Conservation (phyloP, 345 rosid genomes). For the Luvunga scandens region DNA sequence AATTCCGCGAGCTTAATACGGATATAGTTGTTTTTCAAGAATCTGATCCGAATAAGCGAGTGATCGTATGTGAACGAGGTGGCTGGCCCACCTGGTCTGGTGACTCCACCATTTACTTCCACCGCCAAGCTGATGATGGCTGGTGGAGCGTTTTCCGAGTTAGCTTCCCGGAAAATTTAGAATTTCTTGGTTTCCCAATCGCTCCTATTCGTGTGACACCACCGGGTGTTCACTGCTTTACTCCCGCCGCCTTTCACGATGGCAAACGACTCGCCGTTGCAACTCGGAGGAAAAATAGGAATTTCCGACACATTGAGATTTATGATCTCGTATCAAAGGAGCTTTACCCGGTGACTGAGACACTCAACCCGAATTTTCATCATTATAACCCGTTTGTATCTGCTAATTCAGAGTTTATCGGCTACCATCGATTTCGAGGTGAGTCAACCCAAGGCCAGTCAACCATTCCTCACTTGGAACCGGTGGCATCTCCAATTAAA, state of each 20-base stretch:
- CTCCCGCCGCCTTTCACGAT: slow-evolving; percentile 73
- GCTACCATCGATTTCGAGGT: slow-evolving; percentile 85
- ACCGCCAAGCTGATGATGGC: slow-evolving; percentile 75
- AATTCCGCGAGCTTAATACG: slow-evolving; percentile 66
- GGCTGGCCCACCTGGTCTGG: slow-evolving; percentile 91
- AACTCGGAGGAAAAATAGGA: slow-evolving; percentile 50
- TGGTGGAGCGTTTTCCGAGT: slow-evolving; percentile 89
- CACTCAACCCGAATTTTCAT: slow-evolving; percentile 59
- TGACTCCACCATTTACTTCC: slow-evolving; percentile 69
- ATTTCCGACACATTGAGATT: slow-evolving; percentile 67
- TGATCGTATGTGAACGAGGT: slow-evolving; percentile 51
- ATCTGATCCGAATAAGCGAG: slow-evolving; percentile 49
- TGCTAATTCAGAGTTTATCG: slow-evolving; percentile 41
- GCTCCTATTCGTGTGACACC: slow-evolving; percentile 67
- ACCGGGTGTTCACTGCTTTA: slow-evolving; percentile 85
- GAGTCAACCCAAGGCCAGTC: slow-evolving; percentile 49
- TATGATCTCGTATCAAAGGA: slow-evolving; percentile 40
- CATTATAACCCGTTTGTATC: slow-evolving; percentile 86
- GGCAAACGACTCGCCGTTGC: slow-evolving; percentile 64
- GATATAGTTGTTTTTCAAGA: slow-evolving; percentile 58
- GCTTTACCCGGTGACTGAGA: slow-evolving; percentile 53
- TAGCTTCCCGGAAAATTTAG: slow-evolving; percentile 33
- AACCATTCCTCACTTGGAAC: slow-evolving; percentile 58
- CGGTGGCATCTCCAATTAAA: slow-evolving; percentile 55
- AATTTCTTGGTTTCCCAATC: slow-evolving; percentile 23